phyloP scores from a whole-genome alignment of 1,284 basidiomycete species.

The Trametes sp. region DNA sequence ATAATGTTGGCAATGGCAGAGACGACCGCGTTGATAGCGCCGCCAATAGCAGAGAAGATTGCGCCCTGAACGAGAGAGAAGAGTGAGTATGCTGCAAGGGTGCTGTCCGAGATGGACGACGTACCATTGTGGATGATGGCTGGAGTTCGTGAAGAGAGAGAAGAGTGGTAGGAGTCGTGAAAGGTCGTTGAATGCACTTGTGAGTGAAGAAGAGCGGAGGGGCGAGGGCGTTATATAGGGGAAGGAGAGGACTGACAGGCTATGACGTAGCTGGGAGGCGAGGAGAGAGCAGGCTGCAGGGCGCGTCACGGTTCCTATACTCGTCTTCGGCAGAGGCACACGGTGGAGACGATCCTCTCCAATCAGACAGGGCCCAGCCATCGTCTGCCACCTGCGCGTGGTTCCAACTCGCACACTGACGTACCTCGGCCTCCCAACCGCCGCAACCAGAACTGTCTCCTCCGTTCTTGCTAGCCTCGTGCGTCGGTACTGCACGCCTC shows the following conservation, averaged over 20 bases:
- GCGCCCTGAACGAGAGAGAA: conserved; percentile 51
- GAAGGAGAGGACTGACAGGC: background rate
- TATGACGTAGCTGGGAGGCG: conserved; percentile 27
- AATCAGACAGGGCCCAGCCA: background rate
- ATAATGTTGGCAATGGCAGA: conserved; percentile 63
- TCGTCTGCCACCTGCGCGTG: background rate
- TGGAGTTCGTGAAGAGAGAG: background rate
- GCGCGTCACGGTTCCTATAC: conserved; percentile 13
- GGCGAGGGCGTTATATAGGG: conserved; percentile 19
- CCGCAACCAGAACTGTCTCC: conserved; percentile 19
- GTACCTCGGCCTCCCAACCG: conserved; percentile 13
- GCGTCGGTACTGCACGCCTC: background rate
- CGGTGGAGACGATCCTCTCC: conserved; percentile 7
- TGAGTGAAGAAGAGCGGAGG: conserved; percentile 1
- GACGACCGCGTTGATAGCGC: conserved; percentile 62
- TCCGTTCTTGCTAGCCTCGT: background rate
- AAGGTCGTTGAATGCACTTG: conserved; percentile 15
- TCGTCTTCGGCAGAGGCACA: conserved; percentile 1
- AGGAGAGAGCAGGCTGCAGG: background rate
- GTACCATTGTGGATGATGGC: conserved; percentile 27
- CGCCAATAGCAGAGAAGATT: conserved; percentile 68
- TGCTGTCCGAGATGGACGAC: background rate
- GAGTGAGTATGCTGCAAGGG: background rate
- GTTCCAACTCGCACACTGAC: conserved; percentile 9
- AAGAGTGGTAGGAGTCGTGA: conserved; percentile 14